A percentile compares a stretch with the other conserved stretches of the same genome.
These are phyloP conservation scores for Ambrosia trifida DNA, from an alignment of 129 eudicot species.

Conservation along the genomic window DNA sequence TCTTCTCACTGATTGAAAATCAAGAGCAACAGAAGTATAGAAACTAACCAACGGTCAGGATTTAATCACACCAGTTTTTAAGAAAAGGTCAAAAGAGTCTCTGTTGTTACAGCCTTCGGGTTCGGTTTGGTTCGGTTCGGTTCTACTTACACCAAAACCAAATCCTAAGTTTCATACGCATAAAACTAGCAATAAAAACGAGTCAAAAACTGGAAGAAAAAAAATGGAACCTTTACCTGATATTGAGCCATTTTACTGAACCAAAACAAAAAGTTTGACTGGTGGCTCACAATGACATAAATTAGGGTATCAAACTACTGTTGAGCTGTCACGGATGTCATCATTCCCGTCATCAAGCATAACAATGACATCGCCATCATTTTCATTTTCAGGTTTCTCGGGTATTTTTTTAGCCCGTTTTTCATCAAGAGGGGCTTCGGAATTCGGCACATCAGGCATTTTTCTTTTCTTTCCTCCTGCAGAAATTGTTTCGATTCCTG, in stretches of 20 bases:
- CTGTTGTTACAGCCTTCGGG: slow-evolving; percentile 27
- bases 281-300: slow-evolving; percentile 30
- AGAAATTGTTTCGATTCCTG: slow-evolving; percentile 34
- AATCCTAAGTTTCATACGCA: slow-evolving; percentile 31
- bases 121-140: slow-evolving; percentile 13
- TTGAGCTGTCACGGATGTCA: slow-evolving; percentile 26
- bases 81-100: neutral
- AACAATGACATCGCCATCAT: slow-evolving; percentile 41
- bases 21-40: slow-evolving; percentile 5
- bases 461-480: slow-evolving; percentile 71
- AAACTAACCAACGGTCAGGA: slow-evolving; percentile 26
- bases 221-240: slow-evolving; percentile 27
- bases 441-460: slow-evolving; percentile 44
- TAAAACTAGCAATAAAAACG: slow-evolving; percentile 16
- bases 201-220: slow-evolving; percentile 14
- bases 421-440: slow-evolving; percentile 34
- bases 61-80: slow-evolving; percentile 21
- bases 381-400: slow-evolving; percentile 36
- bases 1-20: slow-evolving; percentile 9
- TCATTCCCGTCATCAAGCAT: slow-evolving; percentile 52
- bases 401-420: slow-evolving; percentile 44
- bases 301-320: slow-evolving; percentile 39
- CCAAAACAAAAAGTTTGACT: slow-evolving; percentile 22
- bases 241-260: slow-evolving; percentile 1
- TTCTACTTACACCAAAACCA: slow-evolving; percentile 35